Conservation (phyloP, 148 eudicot species). For the Mesembryanthemum crystallinum region DNA sequence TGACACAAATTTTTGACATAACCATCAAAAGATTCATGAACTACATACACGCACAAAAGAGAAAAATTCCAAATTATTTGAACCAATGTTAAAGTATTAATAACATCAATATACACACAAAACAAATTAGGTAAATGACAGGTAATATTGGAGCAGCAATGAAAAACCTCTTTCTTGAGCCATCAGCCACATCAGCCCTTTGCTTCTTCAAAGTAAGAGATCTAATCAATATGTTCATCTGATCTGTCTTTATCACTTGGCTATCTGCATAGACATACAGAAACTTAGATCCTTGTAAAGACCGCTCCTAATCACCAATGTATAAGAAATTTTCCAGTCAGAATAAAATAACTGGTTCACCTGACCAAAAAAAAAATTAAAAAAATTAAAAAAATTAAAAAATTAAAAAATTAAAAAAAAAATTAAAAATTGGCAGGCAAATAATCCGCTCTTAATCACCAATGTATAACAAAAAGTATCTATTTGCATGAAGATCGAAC, state of each 20-base stretch:
- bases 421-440: no score
- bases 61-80: neutral
- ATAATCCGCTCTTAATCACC: no score
- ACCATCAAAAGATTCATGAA: neutral
- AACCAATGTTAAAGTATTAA: neutral
- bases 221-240: conserved; percentile 79
- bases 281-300: conserved; percentile 8
- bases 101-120: neutral
- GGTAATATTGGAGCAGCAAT: neutral
- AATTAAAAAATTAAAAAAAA: no score
- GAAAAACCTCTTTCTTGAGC: conserved; percentile 73
- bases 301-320: neutral
- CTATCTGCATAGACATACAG: conserved; percentile 44
- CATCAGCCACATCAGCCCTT: conserved; percentile 52
- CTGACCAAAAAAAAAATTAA: no score
- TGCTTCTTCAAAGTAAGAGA: conserved; percentile 80
- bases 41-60: neutral
- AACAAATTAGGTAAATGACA: neutral
- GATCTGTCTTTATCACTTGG: conserved; percentile 90
- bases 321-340: neutral
- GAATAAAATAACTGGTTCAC: neutral
- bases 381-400: no score
- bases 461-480: no score
- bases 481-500: no score
- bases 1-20: neutral